These are phyloP conservation scores for Papilionanthe hybrid DNA, from an alignment of 116 monocot genomes.

Conservation along the genomic window DNA sequence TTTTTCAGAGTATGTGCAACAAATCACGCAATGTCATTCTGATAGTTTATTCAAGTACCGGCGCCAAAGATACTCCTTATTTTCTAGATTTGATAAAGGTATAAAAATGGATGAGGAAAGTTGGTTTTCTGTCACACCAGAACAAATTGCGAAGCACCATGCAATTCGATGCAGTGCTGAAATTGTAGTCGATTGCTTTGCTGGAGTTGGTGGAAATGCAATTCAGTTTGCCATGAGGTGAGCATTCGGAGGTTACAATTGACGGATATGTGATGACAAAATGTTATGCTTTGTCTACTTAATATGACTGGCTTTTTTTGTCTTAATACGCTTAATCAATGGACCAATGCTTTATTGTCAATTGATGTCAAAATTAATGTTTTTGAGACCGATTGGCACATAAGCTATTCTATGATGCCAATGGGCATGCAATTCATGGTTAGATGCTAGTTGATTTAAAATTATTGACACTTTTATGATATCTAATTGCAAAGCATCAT, in stretches of 20 bases:
- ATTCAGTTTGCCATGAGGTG: slow-evolving; percentile 95
- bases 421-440: not conserved
- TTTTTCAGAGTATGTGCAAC: slow-evolving; percentile 34
- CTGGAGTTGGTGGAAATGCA: slow-evolving; percentile 93
- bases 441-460: not conserved
- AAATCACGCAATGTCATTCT: slow-evolving; percentile 20
- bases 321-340: not conserved
- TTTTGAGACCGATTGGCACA: not conserved
- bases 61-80: slow-evolving; percentile 81
- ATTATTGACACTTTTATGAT: not conserved
- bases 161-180: slow-evolving; percentile 64
- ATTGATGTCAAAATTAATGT: not conserved
- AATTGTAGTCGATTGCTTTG: slow-evolving; percentile 71
- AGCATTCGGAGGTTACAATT: not conserved
- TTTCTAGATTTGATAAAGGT: slow-evolving; percentile 76
- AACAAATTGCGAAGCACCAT: slow-evolving; percentile 83
- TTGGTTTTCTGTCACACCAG: slow-evolving; percentile 99
- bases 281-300: not conserved
- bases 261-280: not conserved
- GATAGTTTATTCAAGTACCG: slow-evolving; percentile 63
- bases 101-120: slow-evolving; percentile 99
- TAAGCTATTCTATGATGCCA: not conserved
- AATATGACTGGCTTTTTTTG: not conserved
- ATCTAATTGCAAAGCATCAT: not conserved
- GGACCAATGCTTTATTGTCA: not conserved